Evolutionary conservation across 78 protist genomes (phyloP).

Genomic region (Chrysochromulina parva): DNA sequence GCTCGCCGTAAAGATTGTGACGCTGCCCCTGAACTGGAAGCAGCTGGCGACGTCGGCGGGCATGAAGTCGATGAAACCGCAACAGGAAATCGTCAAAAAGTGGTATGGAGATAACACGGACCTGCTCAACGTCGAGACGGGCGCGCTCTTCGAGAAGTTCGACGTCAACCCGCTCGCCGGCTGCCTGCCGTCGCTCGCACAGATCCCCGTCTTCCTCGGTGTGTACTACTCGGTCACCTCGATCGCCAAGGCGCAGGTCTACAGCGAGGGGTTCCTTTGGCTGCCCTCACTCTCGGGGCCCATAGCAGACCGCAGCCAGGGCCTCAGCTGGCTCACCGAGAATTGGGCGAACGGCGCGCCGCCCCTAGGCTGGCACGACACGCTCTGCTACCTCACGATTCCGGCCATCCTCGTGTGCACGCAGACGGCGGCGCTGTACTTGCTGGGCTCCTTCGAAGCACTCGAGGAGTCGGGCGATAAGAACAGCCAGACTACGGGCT

Average conservation of each 20-base stretch:
- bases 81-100: neutral
- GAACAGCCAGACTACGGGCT: neutral
- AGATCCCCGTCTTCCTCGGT: constrained; percentile 8
- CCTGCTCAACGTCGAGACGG: neutral
- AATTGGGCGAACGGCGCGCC: too few species aligned
- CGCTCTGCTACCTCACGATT: neutral
- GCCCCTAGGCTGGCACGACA: neutral
- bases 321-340: constrained; percentile 5
- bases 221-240: neutral
- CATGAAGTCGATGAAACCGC: neutral
- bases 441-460: neutral
- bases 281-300: neutral
- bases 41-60: neutral
- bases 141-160: neutral
- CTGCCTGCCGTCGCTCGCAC: constrained; percentile 34
- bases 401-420: neutral
- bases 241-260: neutral
- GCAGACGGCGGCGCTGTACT: neutral
- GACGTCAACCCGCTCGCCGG: constrained; percentile 27
- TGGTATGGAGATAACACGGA: neutral
- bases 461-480: too few species aligned
- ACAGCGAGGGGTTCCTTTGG: neutral
- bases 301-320: neutral
- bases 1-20: neutral
- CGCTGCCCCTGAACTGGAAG: neutral